Evolutionary conservation across 164 flowering plant species (phyloP), one percentile per base, ranked within the genome.

Genomic region (Echeveria elegans): DNA sequence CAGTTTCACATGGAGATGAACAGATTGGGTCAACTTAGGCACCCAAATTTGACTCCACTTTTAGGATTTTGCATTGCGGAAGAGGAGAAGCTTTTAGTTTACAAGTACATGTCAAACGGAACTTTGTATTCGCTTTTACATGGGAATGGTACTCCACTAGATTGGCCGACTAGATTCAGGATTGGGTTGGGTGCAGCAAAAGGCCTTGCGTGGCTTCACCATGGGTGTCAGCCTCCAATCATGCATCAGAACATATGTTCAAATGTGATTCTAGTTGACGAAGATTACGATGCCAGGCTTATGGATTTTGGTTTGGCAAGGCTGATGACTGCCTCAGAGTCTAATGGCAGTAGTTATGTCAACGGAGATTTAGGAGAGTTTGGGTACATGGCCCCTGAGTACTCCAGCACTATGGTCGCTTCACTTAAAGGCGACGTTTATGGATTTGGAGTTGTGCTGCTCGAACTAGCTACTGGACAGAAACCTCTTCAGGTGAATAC

Each of bases 121-220:
- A 81, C 91, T 21, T 53, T 86, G 69, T 72, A 67, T 70, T 81
- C 86, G 0, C 41, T 81, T 71, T 67, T 86, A 60, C 84, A 43
- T 43, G 47, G 77, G 23, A 12, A 15, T 43, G 86, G 84, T 18
- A 66, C 75, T 60, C 23, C 9, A 34, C 56, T 86, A 75, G 87
- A 84, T 73, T 86, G 88, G 91, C 73, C 77, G 0, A 76, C 84
- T 2, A 73, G 88, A 68, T 79, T 83, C 29, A 73, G 77, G 68
- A 83, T 86, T 45, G 88, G 80, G 45, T 66, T 84, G 16, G 88
- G 88, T 19, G 81, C 80, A 6, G 83, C 86, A 0, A 78, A 80
- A 21, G 91, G 87, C 47, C 80, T 86, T 50, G 85, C 87, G 67
- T 86, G 91, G 91, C 87, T 86, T 52, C 91, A 86, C 75, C 87